Conservation (phyloP, 2,329 filamentous ascomycete species). For the Diaporthe citriasiana region DNA sequence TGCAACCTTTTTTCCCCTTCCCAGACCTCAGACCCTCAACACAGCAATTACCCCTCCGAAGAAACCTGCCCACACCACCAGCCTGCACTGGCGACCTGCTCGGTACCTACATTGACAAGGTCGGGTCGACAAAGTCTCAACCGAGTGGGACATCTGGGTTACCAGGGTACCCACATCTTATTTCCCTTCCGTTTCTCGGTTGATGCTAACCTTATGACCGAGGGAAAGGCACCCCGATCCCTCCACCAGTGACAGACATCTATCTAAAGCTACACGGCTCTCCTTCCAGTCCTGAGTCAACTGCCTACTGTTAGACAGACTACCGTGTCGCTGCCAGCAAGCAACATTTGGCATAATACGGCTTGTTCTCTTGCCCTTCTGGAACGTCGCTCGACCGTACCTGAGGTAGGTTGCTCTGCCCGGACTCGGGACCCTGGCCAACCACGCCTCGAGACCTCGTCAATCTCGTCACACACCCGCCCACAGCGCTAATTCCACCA, state of each 20-base stretch:
- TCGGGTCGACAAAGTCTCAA: slow-evolving; percentile 15
- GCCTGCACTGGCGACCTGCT: not conserved
- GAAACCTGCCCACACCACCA: not conserved
- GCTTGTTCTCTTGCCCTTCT: not conserved
- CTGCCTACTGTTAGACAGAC: not conserved
- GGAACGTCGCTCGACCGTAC: not conserved
- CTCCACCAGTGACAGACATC: slow-evolving; percentile 12
- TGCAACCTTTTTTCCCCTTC: slow-evolving; percentile 6
- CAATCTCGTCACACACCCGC: slow-evolving; percentile 4
- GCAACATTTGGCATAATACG: not conserved
- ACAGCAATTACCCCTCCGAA: slow-evolving; percentile 12
- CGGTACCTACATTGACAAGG: slow-evolving; percentile 14
- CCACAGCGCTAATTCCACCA: slow-evolving; percentile 21
- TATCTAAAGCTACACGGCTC: slow-evolving; percentile 12
- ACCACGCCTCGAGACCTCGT: slow-evolving; percentile 16
- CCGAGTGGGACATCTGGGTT: slow-evolving; percentile 27
- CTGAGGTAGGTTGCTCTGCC: slow-evolving; percentile 15
- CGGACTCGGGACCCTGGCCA: slow-evolving; percentile 20
- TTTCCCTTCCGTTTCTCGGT: slow-evolving; percentile 33
- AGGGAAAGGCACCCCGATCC: slow-evolving; percentile 20
- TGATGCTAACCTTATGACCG: slow-evolving; percentile 28
- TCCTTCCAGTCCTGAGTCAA: not conserved
- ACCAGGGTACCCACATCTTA: slow-evolving; percentile 31
- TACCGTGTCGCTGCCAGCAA: slow-evolving; percentile 9
- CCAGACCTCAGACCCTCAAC: slow-evolving; percentile 1